A percentile compares a stretch with the other conserved stretches of the same genome.
phyloP scores from a whole-genome alignment of 225 moss, liverwort and hornwort species.

The Pleurozium schreberi region DNA sequence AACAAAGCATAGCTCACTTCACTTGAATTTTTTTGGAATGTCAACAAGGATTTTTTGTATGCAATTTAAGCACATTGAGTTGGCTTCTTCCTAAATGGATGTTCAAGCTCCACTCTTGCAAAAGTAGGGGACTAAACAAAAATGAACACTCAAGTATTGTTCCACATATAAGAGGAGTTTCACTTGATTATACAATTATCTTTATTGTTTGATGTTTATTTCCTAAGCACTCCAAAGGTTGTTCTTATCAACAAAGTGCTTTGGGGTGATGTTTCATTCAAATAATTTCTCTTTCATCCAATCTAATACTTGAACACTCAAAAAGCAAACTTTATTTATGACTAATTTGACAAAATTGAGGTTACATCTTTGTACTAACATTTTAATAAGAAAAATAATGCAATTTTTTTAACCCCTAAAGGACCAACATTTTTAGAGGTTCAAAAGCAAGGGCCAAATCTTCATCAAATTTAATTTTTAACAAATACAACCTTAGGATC shows the following conservation, averaged over 20 bases:
- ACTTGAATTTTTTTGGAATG: not conserved
- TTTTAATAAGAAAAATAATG: not conserved
- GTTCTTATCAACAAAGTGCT: fast-evolving
- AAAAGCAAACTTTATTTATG: not conserved
- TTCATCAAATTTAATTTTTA: too few species aligned
- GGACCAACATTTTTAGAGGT: too few species aligned
- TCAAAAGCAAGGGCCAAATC: too few species aligned
- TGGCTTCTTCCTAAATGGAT: not conserved
- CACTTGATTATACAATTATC: not conserved
- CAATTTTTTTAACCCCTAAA: not conserved
- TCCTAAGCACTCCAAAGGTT: fast-evolving
- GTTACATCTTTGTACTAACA: not conserved
- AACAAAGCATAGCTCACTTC: not conserved
- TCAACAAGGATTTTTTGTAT: not conserved
- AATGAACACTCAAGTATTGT: not conserved
- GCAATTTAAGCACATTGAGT: not conserved
- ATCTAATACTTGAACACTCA: not conserved
- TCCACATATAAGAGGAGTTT: not conserved
- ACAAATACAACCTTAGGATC: too few species aligned
- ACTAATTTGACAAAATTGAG: not conserved
- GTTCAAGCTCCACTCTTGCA: not conserved
- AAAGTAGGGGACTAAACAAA: not conserved
- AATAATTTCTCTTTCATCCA: not conserved
- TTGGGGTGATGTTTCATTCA: fast-evolving
- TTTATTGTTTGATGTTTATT: not conserved